Evolutionary conservation across 768 basidiomycete genomes (phyloP).

Genomic region (Nidula microcarpa): DNA sequence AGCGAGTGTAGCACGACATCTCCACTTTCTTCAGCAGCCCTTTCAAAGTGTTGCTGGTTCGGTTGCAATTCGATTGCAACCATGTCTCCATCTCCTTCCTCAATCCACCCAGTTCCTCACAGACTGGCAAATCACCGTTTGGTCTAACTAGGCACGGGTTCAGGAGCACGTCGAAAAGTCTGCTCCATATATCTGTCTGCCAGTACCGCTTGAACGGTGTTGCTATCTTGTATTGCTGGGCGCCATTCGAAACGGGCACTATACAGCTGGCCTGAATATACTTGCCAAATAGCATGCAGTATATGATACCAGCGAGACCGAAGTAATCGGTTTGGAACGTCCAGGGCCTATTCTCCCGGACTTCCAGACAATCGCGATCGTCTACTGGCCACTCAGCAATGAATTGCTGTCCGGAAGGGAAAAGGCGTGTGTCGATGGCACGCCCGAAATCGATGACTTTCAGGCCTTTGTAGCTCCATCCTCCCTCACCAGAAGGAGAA

Average conservation of each 20-base stretch:
- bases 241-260: slow-evolving; percentile 25
- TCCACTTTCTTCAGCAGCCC: slow-evolving; percentile 82
- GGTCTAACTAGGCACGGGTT: slow-evolving; percentile 67
- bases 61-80: slow-evolving; percentile 84
- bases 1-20: slow-evolving; percentile 40
- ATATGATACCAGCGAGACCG: slow-evolving; percentile 91
- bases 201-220: slow-evolving; percentile 92
- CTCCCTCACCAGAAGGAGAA: slow-evolving; percentile 71
- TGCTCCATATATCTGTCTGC: slow-evolving; percentile 85
- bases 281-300: slow-evolving; percentile 95
- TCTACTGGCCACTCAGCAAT: slow-evolving; percentile 87
- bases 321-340: slow-evolving; percentile 95
- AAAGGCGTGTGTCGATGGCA: slow-evolving; percentile 81
- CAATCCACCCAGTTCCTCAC: slow-evolving; percentile 58
- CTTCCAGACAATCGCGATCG: slow-evolving; percentile 89
- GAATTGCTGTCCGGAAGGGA: slow-evolving; percentile 78
- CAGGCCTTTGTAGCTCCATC: slow-evolving; percentile 87
- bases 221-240: slow-evolving; percentile 56
- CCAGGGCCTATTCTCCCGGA: slow-evolving; percentile 82
- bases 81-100: slow-evolving; percentile 84
- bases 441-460: slow-evolving; percentile 98
- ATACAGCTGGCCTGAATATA: slow-evolving; percentile 80
- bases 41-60: slow-evolving; percentile 77
- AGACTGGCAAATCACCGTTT: slow-evolving; percentile 67
- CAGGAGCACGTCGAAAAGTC: slow-evolving; percentile 80